Percentiles rank a stretch among this genome's conserved stretches.
Conservation (phyloP, 2,329 filamentous ascomycete species). For the Calycina herbarum region DNA sequence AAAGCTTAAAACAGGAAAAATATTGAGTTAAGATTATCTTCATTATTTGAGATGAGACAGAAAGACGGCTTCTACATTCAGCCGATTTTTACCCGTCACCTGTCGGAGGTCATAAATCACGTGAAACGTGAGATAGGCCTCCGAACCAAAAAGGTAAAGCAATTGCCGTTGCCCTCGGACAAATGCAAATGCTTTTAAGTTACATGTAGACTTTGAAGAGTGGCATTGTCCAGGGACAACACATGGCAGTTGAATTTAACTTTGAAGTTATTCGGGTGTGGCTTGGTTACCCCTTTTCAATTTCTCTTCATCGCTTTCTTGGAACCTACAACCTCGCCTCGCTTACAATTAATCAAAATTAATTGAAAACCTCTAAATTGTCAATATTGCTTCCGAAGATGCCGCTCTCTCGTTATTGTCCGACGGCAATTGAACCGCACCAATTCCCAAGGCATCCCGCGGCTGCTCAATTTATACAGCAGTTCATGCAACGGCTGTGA, state of each 20-base stretch:
- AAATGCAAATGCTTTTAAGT: too few relatives aligned
- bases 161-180: neutral
- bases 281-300: neutral
- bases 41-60: too few relatives aligned
- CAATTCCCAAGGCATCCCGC: neutral
- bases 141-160: neutral
- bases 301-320: neutral
- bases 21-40: too few relatives aligned
- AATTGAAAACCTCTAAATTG: neutral
- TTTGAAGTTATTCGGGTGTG: neutral
- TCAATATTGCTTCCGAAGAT: neutral
- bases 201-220: too few relatives aligned
- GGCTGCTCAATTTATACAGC: conserved; percentile 1
- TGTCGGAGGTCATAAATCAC: neutral
- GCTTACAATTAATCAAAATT: conserved; percentile 4
- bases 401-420: neutral
- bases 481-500: neutral
- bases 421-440: neutral
- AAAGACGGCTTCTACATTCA: too few relatives aligned
- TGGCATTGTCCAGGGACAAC: too few relatives aligned
- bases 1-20: too few relatives aligned
- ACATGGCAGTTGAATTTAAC: conserved; percentile 3
- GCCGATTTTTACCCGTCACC: too few relatives aligned
- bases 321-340: neutral
- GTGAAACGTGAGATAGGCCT: neutral